Evolutionary conservation across 768 basidiomycete species (phyloP), one percentile per base, ranked within the genome.

Genomic region (Russula sp.): DNA sequence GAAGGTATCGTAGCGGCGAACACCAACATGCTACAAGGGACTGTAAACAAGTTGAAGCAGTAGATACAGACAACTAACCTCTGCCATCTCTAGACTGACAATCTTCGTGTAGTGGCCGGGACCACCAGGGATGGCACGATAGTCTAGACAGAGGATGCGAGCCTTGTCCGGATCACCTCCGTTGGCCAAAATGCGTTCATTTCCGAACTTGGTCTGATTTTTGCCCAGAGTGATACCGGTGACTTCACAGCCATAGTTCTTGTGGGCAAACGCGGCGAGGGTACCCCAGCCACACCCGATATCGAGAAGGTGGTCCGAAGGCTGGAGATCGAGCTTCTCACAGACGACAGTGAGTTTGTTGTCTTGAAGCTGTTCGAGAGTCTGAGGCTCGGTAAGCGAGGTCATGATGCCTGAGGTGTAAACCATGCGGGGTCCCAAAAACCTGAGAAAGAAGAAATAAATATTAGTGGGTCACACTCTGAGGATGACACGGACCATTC

Each of bases 281-380:
- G 97, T 97, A 30, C 96, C 97, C 97, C 97, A 99, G 50, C 97
- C 97, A 70, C 92, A 94, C 13, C 92, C 92, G 62, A 93, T 86
- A 67, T 94, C 92, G 20, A 94, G 84, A 2, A 92, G 79, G 75
- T 82, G 85, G 77, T 99, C 97, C 0, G 80, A 82, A n/a, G 91
- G 84, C 71, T 96, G 80, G 32, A 99, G 84, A 74, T 90, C 82
- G 60, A 99, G 85, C 76, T 98, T 99, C 71, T 88, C 90, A 78
- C 97, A 98, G 22, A 99, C 96, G 64, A 97, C 77, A 18, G 89
- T 87, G 60, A 99, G 87, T 75, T 99, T 98, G 83, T 98, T 99
- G 76, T 98, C 96, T 79, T 99, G 97, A 11, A 99, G 84, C 69
- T 94, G 82, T 74, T 98, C 96, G 53, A 99, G 83, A 14, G 92